Conservation (phyloP, 257 asterid genomes). For the Penstemon davidsonii region DNA sequence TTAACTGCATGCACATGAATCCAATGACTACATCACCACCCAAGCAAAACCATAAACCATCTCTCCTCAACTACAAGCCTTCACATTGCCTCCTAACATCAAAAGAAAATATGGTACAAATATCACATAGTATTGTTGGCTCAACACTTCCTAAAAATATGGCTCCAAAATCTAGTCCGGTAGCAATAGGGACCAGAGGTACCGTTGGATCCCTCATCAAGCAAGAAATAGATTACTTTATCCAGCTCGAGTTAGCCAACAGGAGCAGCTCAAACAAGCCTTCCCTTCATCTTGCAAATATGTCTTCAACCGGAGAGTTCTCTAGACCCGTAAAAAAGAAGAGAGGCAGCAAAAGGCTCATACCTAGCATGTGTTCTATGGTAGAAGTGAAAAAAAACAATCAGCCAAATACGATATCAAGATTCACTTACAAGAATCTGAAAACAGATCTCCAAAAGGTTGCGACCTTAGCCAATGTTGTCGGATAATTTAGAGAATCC, state of each 20-base stretch:
- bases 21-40: conserved; percentile 49
- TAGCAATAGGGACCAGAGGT: conserved; percentile 49
- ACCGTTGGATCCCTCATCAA: conserved; percentile 49
- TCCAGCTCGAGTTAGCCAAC: conserved; percentile 26
- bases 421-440: conserved; percentile 34
- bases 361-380: conserved; percentile 49
- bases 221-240: conserved; percentile 50
- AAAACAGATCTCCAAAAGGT: conserved; percentile 34
- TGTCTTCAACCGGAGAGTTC: not conserved
- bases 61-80: conserved; percentile 30
- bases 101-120: conserved; percentile 21
- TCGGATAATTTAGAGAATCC: conserved; percentile 70
- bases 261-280: conserved; percentile 34
- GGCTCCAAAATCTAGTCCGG: conserved; percentile 30
- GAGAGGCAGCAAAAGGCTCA: conserved; percentile 43
- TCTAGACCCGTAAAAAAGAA: conserved; percentile 42
- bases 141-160: not conserved
- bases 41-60: conserved; percentile 33
- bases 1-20: conserved; percentile 58
- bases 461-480: conserved; percentile 20
- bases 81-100: conserved; percentile 30
- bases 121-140: conserved; percentile 23
- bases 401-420: conserved; percentile 9
- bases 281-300: conserved; percentile 24
- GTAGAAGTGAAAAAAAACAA: conserved; percentile 34